Conservation (phyloP, 441 rosid species). For the Breynia disticha region DNA sequence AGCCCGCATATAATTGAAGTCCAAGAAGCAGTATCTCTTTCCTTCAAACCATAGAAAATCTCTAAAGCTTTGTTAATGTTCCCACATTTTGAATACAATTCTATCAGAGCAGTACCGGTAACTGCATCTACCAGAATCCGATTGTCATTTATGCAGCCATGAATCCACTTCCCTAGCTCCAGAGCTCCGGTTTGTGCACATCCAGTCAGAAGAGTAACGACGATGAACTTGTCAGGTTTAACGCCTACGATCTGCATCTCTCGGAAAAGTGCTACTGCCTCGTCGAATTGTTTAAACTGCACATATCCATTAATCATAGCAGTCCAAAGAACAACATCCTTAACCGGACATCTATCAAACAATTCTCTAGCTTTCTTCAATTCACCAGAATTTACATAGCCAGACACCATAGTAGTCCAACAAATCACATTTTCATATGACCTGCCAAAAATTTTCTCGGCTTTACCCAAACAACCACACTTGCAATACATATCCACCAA, state of each 20-base stretch:
- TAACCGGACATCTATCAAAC: conserved; percentile 54
- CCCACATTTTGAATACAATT: conserved; percentile 72
- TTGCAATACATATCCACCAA: conserved; percentile 50
- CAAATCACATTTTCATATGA: conserved; percentile 35
- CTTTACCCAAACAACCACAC: conserved; percentile 35
- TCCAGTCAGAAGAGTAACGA: conserved; percentile 49
- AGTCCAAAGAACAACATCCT: conserved; percentile 55
- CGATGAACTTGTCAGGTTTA: conserved; percentile 39
- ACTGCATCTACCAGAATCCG: conserved; percentile 33
- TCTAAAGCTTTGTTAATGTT: conserved; percentile 32
- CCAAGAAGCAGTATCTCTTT: conserved; percentile 48
- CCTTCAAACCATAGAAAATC: conserved; percentile 27
- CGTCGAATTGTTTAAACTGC: conserved; percentile 37
- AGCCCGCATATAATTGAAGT: conserved; percentile 56
- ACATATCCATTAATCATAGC: conserved; percentile 58
- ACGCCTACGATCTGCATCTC: conserved; percentile 38
- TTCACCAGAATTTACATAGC: conserved; percentile 32
- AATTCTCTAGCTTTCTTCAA: conserved; percentile 35
- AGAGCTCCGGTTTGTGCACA: conserved; percentile 57
- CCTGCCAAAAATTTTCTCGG: conserved; percentile 39
- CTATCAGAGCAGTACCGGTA: conserved; percentile 49
- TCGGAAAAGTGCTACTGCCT: conserved; percentile 45
- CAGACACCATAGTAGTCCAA: conserved; percentile 49
- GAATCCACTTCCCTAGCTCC: conserved; percentile 63
- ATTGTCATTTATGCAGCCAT: conserved; percentile 36